Percentiles rank a stretch among this genome's conserved stretches.
Evolutionary conservation across 306 rosid species (phyloP).

Genomic region (Chamaecrista fasciculata): DNA sequence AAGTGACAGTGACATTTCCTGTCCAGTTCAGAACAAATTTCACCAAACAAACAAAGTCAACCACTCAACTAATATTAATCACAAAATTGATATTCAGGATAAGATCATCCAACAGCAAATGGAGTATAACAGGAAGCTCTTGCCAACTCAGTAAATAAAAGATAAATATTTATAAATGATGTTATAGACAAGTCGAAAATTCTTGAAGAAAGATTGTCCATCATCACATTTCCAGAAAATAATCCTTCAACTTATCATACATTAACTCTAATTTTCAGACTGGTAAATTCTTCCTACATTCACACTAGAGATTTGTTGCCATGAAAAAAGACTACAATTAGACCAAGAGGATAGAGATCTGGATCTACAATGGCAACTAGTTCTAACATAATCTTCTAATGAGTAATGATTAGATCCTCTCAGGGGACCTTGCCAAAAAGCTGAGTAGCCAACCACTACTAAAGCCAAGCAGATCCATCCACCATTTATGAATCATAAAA

Average conservation of each 20-base stretch:
- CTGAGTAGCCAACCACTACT: constrained; percentile 5
- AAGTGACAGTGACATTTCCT: constrained; percentile 79
- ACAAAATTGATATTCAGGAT: constrained; percentile 7
- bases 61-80: neutral
- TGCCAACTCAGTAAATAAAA: neutral
- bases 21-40: constrained; percentile 45
- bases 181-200: neutral
- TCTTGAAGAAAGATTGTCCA: neutral
- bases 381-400: neutral
- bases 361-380: constrained; percentile 1
- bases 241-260: neutral
- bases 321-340: neutral
- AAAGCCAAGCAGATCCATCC: neutral
- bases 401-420: neutral
- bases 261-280: neutral
- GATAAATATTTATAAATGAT: constrained; percentile 3
- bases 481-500: neutral
- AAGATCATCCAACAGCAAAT: neutral
- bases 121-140: constrained; percentile 5
- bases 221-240: neutral
- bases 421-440: neutral
- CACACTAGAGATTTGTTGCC: neutral
- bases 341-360: neutral
- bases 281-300: neutral
- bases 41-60: constrained; percentile 31